Base-by-base conservation (phyloP, 2,329 filamentous ascomycete species). In the Mycogone perniciosa region DNA sequence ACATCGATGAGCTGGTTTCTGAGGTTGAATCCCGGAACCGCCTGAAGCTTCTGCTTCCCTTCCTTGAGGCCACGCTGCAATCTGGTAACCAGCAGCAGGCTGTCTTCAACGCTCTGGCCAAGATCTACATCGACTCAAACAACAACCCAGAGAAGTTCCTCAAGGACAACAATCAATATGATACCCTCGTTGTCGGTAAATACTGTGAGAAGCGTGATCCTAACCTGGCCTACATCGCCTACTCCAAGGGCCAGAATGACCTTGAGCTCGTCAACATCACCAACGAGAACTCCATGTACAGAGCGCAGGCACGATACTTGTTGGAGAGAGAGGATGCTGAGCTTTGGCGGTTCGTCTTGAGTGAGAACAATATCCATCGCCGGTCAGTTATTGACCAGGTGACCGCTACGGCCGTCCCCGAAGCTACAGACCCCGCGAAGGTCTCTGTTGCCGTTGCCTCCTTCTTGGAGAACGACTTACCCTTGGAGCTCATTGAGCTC, bases 211-310 rank as follows among this genome's bases (percentile, higher is more conserved):
- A 97, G 81, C 87, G 93, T 33, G 93, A 99, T 63, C 93, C 93
- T 56, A 96, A 96, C 67, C 76, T 99, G 49, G 92, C 89, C 3
- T 96, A 88, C 71, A 96, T 97, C 65, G 88, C 90, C 55, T 99
- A 96, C 70, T 81, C 85, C 62, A 99, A 99, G 77, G 93, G 93
- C 20, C 89, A 96, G 71, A 99, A 99, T 59, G 93, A 99, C 64
- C 74, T 99, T 31, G 95, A 99, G 72, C 81, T 99, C 51, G 92
- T 99, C 71, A 93, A 88, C 69, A 92, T 99, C 64, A 97, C 93
- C 64, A 99, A 97, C 62, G 95, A 99, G 72, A 99, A 99, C 73
- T 85, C 89, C n/a, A 99, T 99, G 93, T 99, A 96, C 80, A 87
- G 91, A 62, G 88, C 88, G n/a, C 93, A 99, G 71, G 92, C 91